These are phyloP conservation scores for Pseudocercospora musae DNA, from an alignment of 2,329 filamentous ascomycete species.

Conservation along the genomic window DNA sequence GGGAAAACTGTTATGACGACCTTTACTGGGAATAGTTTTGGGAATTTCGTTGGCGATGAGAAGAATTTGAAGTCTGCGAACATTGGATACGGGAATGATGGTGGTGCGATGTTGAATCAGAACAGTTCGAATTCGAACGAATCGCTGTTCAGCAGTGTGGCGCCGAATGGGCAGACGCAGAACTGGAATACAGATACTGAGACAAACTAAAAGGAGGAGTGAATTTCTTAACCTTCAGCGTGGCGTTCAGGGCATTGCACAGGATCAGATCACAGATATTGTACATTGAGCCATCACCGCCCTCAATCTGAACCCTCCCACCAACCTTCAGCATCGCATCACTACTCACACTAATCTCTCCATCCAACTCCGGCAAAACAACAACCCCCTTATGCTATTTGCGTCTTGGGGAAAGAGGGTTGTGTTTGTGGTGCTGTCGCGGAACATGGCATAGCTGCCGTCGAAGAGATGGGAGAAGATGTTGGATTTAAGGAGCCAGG, in stretches of 20 bases:
- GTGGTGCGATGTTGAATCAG: not conserved
- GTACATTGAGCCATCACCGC: not conserved
- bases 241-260: not conserved
- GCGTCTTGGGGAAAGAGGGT: conserved; percentile 54
- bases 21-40: not conserved
- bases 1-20: not conserved
- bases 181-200: not conserved
- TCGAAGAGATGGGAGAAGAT: conserved; percentile 32
- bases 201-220: not conserved
- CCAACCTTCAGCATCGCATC: no score
- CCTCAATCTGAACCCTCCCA: not conserved
- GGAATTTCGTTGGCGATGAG: not conserved
- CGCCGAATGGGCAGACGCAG: not conserved
- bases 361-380: conserved; percentile 23
- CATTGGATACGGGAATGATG: not conserved
- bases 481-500: conserved; percentile 32
- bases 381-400: conserved; percentile 37
- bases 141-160: not conserved
- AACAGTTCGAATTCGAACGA: not conserved
- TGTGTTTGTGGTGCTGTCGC: conserved; percentile 39
- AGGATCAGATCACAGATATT: not conserved
- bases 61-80: not conserved
- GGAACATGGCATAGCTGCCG: conserved; percentile 34
- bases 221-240: not conserved
- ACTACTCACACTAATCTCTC: no score